Conservation (phyloP, 768 basidiomycete species). For the Crepidotus variabilis region DNA sequence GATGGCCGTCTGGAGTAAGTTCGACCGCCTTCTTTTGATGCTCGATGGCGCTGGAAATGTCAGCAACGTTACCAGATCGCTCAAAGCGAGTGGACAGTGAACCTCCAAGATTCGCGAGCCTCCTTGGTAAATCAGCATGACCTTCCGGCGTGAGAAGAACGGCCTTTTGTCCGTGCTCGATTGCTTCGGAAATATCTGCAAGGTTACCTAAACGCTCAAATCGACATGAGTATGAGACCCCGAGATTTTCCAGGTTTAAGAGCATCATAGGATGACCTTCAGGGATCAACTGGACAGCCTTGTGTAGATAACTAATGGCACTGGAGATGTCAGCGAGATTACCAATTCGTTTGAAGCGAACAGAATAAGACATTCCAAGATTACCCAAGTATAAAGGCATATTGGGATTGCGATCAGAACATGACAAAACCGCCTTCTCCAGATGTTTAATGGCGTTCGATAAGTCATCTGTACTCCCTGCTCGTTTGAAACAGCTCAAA, state of each 20-base stretch:
- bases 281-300: neutral
- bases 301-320: slow-evolving; percentile 10
- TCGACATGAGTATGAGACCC: slow-evolving; percentile 1
- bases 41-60: neutral
- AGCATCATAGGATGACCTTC: neutral
- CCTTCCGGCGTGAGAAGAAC: slow-evolving; percentile 1
- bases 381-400: neutral
- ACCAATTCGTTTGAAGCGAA: slow-evolving; percentile 2
- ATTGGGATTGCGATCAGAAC: neutral
- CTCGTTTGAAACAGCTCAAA: neutral
- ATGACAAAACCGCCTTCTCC: slow-evolving; percentile 1
- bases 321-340: slow-evolving; percentile 7
- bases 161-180: neutral
- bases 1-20: neutral
- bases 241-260: slow-evolving; percentile 1
- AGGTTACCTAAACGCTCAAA: neutral
- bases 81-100: neutral
- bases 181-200: slow-evolving; percentile 13
- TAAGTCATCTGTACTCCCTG: slow-evolving; percentile 1
- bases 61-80: neutral
- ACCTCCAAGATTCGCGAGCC: slow-evolving; percentile 1
- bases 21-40: neutral
- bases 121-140: slow-evolving; percentile 3
- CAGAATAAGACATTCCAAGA: neutral
- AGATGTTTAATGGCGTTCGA: slow-evolving; percentile 14